phyloP scores from a whole-genome alignment of 805 yeast species.

The Spathaspora boniae region DNA sequence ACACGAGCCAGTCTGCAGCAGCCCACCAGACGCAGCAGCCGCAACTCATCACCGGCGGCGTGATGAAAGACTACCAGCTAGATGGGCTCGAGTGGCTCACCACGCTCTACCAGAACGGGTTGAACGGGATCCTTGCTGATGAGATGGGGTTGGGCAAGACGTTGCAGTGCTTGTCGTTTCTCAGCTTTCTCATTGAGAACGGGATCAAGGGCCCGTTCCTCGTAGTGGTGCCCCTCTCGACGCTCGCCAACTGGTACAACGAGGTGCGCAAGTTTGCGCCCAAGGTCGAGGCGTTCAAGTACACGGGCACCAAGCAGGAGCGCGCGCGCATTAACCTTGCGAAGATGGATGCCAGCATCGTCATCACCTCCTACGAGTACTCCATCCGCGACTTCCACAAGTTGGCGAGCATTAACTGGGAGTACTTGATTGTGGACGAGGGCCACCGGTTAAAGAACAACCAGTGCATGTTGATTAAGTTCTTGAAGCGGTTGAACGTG shows the following conservation, averaged over 20 bases:
- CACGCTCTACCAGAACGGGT: conserved; percentile 86
- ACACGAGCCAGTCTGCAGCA: conserved; percentile 18
- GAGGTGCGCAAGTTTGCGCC: conserved; percentile 80
- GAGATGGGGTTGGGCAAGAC: conserved; percentile 99
- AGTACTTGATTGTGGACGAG: conserved; percentile 86
- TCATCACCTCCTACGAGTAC: conserved; percentile 81
- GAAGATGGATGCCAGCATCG: conserved; percentile 38
- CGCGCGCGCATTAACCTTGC: conserved; percentile 43
- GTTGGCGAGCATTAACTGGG: conserved; percentile 62
- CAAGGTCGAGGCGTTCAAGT: conserved; percentile 53
- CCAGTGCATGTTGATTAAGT: conserved; percentile 69
- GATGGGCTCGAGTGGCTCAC: conserved; percentile 91
- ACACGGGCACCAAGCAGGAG: conserved; percentile 60
- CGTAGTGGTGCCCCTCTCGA: conserved; percentile 78
- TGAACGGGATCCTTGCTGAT: conserved; percentile 93
- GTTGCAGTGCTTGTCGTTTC: conserved; percentile 75
- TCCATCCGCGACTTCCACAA: conserved; percentile 63
- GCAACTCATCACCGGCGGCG: conserved; percentile 40
- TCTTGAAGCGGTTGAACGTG: conserved; percentile 63
- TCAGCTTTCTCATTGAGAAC: conserved; percentile 73
- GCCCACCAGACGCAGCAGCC: conserved; percentile 21
- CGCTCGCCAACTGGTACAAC: conserved; percentile 78
- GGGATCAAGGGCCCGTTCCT: conserved; percentile 77
- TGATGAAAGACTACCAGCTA: conserved; percentile 77
- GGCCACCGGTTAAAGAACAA: conserved; percentile 90